Evolutionary conservation across 2,329 filamentous ascomycete species (phyloP).

Genomic region (Fusarium sp.): DNA sequence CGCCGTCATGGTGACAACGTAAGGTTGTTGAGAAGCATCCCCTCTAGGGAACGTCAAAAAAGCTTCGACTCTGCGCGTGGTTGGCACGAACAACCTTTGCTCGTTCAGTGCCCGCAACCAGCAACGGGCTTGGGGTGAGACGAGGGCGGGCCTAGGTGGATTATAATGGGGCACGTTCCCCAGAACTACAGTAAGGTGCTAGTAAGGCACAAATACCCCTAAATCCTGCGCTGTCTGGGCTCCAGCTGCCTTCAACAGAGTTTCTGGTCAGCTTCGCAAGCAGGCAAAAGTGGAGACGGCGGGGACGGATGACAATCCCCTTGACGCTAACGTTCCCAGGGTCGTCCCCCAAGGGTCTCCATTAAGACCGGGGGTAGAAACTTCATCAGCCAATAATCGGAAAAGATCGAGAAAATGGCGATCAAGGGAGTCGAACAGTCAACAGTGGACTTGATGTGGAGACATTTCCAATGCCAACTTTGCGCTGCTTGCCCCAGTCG

Average conservation of each 20-base stretch:
- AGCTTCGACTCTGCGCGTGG: conserved; percentile 5
- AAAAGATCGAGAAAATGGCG: conserved; percentile 49
- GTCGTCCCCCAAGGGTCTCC: conserved; percentile 51
- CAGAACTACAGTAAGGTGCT: conserved; percentile 26
- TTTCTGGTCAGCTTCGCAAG: conserved; percentile 23
- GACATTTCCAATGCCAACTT: conserved; percentile 23
- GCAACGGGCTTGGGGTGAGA: conserved; percentile 18
- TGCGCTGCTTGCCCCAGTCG: conserved; percentile 22
- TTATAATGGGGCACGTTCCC: conserved; percentile 28
- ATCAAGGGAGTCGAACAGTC: conserved; percentile 31
- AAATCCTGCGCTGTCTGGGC: conserved; percentile 9
- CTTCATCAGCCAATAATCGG: conserved; percentile 54
- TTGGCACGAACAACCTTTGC: not conserved
- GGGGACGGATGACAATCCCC: conserved; percentile 42
- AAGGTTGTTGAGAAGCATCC: conserved; percentile 1
- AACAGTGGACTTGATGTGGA: conserved; percentile 15
- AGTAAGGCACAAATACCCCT: conserved; percentile 32
- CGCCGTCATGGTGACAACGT: conserved; percentile 40
- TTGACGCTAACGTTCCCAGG: conserved; percentile 43
- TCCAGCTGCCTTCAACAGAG: conserved; percentile 5
- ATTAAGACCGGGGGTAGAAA: conserved; percentile 45
- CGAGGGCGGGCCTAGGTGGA: conserved; percentile 21
- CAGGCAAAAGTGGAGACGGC: conserved; percentile 33
- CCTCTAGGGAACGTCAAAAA: conserved; percentile 9
- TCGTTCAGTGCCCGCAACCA: conserved; percentile 23